Evolutionary conservation across 1,139 yeast genomes (phyloP).

Genomic region (Diutina neorugosa): DNA sequence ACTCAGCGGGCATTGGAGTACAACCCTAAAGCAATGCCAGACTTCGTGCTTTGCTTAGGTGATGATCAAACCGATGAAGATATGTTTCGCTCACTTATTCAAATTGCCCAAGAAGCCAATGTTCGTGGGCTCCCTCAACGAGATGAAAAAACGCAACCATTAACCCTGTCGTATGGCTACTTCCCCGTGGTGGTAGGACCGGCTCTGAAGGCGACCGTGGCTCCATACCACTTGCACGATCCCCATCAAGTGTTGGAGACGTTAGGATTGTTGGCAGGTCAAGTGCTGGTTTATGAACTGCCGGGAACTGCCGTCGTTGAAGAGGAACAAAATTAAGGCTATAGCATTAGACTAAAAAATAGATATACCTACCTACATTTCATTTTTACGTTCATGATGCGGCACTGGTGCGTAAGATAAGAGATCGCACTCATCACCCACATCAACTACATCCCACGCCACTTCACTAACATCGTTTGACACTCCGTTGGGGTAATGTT

Average conservation of each 20-base stretch:
- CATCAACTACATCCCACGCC: too few species aligned
- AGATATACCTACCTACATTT: neutral
- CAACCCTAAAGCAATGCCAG: constrained; percentile 35
- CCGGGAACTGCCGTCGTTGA: constrained; percentile 65
- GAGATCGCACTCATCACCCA: neutral
- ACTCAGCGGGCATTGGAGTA: constrained; percentile 16
- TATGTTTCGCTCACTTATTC: constrained; percentile 72
- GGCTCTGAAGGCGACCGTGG: constrained; percentile 78
- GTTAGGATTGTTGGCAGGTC: constrained; percentile 66
- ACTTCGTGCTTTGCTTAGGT: constrained; percentile 80
- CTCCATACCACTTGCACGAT: constrained; percentile 78
- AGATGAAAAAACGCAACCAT: neutral
- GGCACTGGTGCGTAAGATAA: neutral
- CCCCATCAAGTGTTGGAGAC: constrained; percentile 83
- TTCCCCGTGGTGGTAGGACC: constrained; percentile 95
- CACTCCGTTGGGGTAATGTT: neutral
- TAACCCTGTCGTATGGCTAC: constrained; percentile 35
- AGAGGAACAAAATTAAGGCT: constrained; percentile 26
- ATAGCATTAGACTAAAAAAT: neutral
- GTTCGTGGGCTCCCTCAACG: neutral
- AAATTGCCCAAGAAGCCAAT: constrained; percentile 42
- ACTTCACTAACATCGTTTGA: too few species aligned
- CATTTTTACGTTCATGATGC: neutral
- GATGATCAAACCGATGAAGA: constrained; percentile 97
- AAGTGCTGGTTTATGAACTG: constrained; percentile 62